A percentile compares a stretch with the other conserved stretches of the same genome.
These are phyloP conservation scores for Citrus australasica DNA, from an alignment of 345 rosid species.

Conservation along the genomic window DNA sequence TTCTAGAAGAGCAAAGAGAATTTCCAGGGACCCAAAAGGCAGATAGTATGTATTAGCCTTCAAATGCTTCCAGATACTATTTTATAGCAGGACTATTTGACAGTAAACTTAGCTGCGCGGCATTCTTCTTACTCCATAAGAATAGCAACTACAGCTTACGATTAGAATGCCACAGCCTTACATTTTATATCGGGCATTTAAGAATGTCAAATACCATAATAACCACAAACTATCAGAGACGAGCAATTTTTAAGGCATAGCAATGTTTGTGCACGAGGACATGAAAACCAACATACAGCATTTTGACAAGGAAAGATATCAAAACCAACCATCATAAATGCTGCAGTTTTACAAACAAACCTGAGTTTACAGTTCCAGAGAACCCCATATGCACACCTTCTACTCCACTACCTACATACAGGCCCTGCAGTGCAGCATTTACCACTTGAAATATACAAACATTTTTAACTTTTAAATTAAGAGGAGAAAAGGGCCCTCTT, in stretches of 20 bases:
- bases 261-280: neutral
- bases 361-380: conserved; percentile 55
- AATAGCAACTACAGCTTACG: neutral
- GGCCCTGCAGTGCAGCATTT: conserved; percentile 44
- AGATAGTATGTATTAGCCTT: neutral
- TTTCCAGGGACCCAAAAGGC: neutral
- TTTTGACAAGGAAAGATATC: conserved; percentile 8
- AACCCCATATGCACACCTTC: conserved; percentile 51
- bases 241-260: neutral
- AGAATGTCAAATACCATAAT: neutral
- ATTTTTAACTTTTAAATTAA: neutral
- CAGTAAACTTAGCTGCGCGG: neutral
- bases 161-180: neutral
- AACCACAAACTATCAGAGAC: neutral
- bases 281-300: neutral
- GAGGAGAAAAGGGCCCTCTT: neutral
- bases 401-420: conserved; percentile 47
- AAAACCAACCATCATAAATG: neutral
- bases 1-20: neutral
- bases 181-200: neutral
- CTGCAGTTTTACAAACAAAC: conserved; percentile 34
- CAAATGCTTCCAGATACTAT: neutral
- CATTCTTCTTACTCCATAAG: neutral
- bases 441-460: neutral
- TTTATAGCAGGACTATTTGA: neutral